Base-by-base conservation (phyloP, 2,329 filamentous ascomycete genomes). In the Botrytis pseudocinerea region DNA sequence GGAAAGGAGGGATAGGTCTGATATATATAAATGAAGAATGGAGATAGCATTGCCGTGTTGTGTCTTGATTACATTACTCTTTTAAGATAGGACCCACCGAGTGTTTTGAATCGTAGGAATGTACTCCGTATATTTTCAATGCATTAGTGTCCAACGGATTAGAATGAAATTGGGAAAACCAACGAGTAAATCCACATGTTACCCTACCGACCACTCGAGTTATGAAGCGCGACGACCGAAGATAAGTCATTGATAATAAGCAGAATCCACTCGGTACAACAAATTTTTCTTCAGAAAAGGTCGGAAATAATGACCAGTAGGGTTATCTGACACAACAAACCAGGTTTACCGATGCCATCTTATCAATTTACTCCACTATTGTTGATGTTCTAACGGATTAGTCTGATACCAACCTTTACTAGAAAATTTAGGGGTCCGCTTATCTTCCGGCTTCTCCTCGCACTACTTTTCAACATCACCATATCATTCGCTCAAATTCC, bases 401-500 rank as follows among this genome's bases (percentile, higher is more conserved):
- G 32, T 16, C 16, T 59, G 32, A 48, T 69, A 42, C 35, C 28
- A 44, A 9, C 38, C 25, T 54, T 16, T n/a, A n/a, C 60, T 64
- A 40, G 25, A 65, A 65, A 44, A 40, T 32, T 69, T 69, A 69
- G 63, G 70, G 70, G 70, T 72, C 70, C 70, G 70, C 70, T 72
- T 72, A 72, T 72, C 57, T 63, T 69, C 70, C 70, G 70, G 63
- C 70, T 72, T 60, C 63, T 72, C 54, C 51, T 72, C 70, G 70
- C 42, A 54, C 40, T 40, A 40, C 60, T 28, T 12, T n/a, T 25
- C 51, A 16, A 69, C 51, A 69, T 20, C 20, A 28, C 28, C 35
- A 38, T 14, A 20, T 66, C 16, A 57, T 54, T 65, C 46, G 69
- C 59, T 35, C 42, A 71, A 64, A 54, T 61, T 22, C 57, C 42